A percentile compares a stretch with the other conserved stretches of the same genome.
Evolutionary conservation across 306 rosid genomes (phyloP).

Genomic region (Cyamopsis tetragonoloba): DNA sequence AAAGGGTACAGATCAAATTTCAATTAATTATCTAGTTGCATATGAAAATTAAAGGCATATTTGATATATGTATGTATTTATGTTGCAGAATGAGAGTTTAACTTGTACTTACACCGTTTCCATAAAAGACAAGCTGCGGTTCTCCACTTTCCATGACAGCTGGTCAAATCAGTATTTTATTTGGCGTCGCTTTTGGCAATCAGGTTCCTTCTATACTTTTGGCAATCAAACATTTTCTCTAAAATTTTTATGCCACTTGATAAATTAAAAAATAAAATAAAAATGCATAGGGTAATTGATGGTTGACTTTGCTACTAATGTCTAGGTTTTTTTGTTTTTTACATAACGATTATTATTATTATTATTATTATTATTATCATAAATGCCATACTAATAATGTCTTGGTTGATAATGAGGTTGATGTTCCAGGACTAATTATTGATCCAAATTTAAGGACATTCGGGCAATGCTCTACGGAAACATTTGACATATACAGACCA

Average conservation of each 20-base stretch:
- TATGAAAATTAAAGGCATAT: background rate
- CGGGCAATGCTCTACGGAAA: slow-evolving; percentile 42
- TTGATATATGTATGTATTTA: background rate
- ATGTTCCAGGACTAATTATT: slow-evolving; percentile 49
- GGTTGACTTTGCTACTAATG: background rate
- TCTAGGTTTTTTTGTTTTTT: too few species aligned
- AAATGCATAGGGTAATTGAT: background rate
- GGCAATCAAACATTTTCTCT: background rate
- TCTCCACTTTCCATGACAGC: slow-evolving; percentile 50
- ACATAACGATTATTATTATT: too few species aligned
- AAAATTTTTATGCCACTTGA: too few species aligned
- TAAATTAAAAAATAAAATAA: too few species aligned
- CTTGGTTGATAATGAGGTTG: slow-evolving; percentile 37
- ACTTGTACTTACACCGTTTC: slow-evolving; percentile 45
- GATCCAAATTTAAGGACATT: slow-evolving; percentile 42
- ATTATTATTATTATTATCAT: too few species aligned
- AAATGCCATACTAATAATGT: too few species aligned
- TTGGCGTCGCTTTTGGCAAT: slow-evolving; percentile 65
- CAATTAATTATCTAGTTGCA: background rate
- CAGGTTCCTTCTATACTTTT: slow-evolving; percentile 36
- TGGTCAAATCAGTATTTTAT: slow-evolving; percentile 50
- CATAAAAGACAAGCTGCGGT: slow-evolving; percentile 58
- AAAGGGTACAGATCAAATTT: too few species aligned
- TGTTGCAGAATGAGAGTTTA: slow-evolving; percentile 28
- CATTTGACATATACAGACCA: slow-evolving; percentile 39